Conservation (phyloP, 2,329 filamentous ascomycete species). For the Ascochyta clinopodiicola region DNA sequence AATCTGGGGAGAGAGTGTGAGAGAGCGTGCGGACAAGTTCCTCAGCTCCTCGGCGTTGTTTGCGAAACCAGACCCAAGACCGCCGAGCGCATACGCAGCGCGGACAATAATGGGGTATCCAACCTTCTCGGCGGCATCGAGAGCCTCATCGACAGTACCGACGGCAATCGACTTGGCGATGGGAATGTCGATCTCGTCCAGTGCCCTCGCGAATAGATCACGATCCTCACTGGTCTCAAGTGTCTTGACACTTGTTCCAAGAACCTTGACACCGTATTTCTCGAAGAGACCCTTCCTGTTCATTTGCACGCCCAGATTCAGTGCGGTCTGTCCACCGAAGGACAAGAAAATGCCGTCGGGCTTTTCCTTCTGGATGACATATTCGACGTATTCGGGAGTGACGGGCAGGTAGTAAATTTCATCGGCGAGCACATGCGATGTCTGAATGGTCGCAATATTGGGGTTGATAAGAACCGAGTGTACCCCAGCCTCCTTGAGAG, state of each 20-base stretch:
- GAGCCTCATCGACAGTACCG: constrained; percentile 86
- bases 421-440: constrained; percentile 92
- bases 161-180: constrained; percentile 97
- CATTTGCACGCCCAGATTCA: constrained; percentile 97
- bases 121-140: constrained; percentile 83
- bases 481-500: constrained; percentile 93
- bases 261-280: constrained; percentile 91
- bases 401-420: constrained; percentile 98
- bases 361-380: constrained; percentile 94
- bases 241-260: constrained; percentile 93
- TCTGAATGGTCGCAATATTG: constrained; percentile 98
- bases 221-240: constrained; percentile 94
- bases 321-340: constrained; percentile 95
- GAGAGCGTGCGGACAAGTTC: constrained; percentile 88
- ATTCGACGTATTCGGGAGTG: constrained; percentile 95
- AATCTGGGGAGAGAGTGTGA: constrained; percentile 94
- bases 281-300: constrained; percentile 94
- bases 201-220: constrained; percentile 92
- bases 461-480: constrained; percentile 94
- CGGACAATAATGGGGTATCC: constrained; percentile 98
- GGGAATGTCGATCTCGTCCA: constrained; percentile 96
- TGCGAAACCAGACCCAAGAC: constrained; percentile 94
- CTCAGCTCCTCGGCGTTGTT: constrained; percentile 92
- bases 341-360: constrained; percentile 97
- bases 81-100: constrained; percentile 94